Conservation (phyloP, 768 basidiomycete genomes). For the Tylopilus plumbeoviolaceoides region DNA sequence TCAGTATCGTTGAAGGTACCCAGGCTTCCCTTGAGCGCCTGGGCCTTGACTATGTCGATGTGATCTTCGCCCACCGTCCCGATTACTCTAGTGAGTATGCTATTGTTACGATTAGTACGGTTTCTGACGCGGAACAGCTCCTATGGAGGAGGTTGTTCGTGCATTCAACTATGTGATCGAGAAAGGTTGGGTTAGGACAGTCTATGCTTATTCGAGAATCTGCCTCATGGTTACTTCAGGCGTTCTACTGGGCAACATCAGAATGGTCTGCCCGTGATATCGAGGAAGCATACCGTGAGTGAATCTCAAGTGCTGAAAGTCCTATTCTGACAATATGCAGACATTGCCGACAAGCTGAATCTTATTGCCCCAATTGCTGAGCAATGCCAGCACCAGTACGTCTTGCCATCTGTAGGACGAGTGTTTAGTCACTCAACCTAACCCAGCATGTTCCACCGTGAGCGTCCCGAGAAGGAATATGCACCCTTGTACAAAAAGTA, state of each 20-base stretch:
- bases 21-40: constrained; percentile 47
- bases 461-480: constrained; percentile 54
- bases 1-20: constrained; percentile 52
- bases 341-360: constrained; percentile 47
- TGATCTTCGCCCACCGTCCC: constrained; percentile 47
- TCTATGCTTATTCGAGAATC: neutral
- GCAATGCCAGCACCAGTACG: constrained; percentile 46
- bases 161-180: constrained; percentile 55
- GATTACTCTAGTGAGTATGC: constrained; percentile 33
- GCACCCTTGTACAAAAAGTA: constrained; percentile 44
- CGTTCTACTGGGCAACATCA: constrained; percentile 48
- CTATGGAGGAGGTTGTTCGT: constrained; percentile 54
- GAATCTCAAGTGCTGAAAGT: neutral
- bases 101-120: neutral
- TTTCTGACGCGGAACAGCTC: constrained; percentile 24
- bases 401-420: neutral
- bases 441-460: constrained; percentile 48
- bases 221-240: constrained; percentile 14
- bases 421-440: neutral
- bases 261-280: constrained; percentile 55
- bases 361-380: constrained; percentile 49
- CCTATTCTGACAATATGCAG: constrained; percentile 18
- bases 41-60: constrained; percentile 51
- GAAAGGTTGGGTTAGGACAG: constrained; percentile 37
- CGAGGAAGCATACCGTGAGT: constrained; percentile 39